phyloP scores from a whole-genome alignment of 1,284 basidiomycete genomes.

The Athelia sp. region DNA sequence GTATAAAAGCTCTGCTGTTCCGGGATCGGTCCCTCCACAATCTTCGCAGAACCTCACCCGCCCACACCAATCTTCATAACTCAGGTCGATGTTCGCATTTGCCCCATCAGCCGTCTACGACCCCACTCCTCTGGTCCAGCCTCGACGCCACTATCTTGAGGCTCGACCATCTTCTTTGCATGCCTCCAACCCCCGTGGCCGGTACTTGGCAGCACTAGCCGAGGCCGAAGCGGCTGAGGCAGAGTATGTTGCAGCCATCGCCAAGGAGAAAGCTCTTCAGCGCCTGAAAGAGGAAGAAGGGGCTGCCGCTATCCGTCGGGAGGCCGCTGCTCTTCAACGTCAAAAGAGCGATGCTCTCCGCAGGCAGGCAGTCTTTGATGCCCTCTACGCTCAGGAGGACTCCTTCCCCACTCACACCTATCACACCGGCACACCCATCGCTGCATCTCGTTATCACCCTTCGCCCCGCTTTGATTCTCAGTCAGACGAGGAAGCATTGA shows the following conservation, averaged over 20 bases:
- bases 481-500: background rate
- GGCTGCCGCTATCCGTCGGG: slow-evolving; percentile 3
- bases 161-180: background rate
- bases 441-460: background rate
- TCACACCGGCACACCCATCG: background rate
- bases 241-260: slow-evolving; percentile 24
- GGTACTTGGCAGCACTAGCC: slow-evolving; percentile 20
- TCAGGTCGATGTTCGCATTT: background rate
- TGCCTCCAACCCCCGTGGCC: slow-evolving; percentile 12
- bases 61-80: too few relatives aligned
- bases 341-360: slow-evolving; percentile 1
- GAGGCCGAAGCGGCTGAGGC: slow-evolving; percentile 20
- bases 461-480: background rate
- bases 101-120: background rate
- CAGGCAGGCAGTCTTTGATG: slow-evolving; percentile 5
- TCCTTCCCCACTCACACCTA: background rate
- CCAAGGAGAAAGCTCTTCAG: slow-evolving; percentile 17
- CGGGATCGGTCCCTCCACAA: too few relatives aligned
- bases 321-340: too few relatives aligned
- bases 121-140: background rate
- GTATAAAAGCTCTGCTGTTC: too few relatives aligned
- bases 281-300: slow-evolving; percentile 17
- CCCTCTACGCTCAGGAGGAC: background rate
- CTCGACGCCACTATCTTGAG: background rate
- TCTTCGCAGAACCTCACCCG: too few relatives aligned